Evolutionary conservation across 495 filamentous ascomycete species (phyloP).

Genomic region (Xanthoparmelia taractica): DNA sequence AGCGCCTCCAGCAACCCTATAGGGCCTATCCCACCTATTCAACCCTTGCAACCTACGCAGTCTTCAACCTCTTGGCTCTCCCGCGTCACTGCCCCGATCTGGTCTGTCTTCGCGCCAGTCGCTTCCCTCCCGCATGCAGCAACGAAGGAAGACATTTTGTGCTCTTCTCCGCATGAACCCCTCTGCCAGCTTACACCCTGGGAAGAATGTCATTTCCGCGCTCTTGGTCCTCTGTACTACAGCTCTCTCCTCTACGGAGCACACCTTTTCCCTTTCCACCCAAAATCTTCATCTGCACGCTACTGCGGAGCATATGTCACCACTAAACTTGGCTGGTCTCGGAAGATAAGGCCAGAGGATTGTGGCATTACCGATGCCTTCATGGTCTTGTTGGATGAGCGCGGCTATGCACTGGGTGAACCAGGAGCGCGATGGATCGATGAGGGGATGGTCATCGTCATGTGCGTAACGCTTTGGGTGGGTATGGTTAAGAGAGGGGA

Average conservation of each 20-base stretch:
- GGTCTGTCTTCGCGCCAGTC: conserved; percentile 11
- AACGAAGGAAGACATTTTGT: conserved; percentile 18
- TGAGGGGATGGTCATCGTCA: conserved; percentile 7
- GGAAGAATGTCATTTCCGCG: conserved; percentile 18
- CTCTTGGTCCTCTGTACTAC: conserved; percentile 18
- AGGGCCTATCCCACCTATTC: conserved; percentile 1
- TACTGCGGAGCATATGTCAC: conserved; percentile 15
- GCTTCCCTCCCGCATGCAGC: conserved; percentile 15
- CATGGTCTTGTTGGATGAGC: conserved; percentile 13
- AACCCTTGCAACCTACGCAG: not conserved
- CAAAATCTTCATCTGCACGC: not conserved
- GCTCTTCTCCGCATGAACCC: conserved; percentile 12
- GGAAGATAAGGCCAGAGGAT: conserved; percentile 15
- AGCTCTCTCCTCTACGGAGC: conserved; percentile 14
- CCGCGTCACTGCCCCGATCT: conserved; percentile 19
- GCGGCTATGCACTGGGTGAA: conserved; percentile 11
- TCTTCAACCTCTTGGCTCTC: conserved; percentile 19
- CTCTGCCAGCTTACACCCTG: conserved; percentile 21
- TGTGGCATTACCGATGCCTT: conserved; percentile 20
- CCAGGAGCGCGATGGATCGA: conserved; percentile 14
- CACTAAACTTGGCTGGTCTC: conserved; percentile 15
- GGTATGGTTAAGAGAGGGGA: conserved; percentile 16
- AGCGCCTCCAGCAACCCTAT: not conserved
- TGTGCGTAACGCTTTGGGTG: conserved; percentile 17
- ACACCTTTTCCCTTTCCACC: conserved; percentile 16